These are phyloP conservation scores for Jaminaea rosea DNA, from an alignment of 1,284 basidiomycete genomes.

Conservation along the genomic window DNA sequence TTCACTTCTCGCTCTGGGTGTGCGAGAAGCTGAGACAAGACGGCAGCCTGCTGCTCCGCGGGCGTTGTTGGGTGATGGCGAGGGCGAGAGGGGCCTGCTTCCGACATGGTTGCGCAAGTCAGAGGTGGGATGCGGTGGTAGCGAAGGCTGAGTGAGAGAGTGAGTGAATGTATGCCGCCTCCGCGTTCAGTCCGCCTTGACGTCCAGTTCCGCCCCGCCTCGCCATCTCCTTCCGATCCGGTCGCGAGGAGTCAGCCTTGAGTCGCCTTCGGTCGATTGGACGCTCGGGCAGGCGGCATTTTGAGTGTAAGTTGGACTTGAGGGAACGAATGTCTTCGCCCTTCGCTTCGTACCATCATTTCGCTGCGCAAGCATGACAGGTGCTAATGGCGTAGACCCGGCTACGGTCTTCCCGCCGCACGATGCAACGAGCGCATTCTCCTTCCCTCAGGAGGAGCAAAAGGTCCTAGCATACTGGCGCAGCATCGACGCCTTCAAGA, in stretches of 20 bases:
- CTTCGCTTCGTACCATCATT: too few relatives aligned
- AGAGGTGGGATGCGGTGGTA: background rate
- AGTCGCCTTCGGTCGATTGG: too few relatives aligned
- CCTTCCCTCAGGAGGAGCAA: slow-evolving; percentile 84
- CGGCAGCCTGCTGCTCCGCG: slow-evolving; percentile 32
- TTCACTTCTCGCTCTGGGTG: slow-evolving; percentile 29
- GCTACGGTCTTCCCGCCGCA: slow-evolving; percentile 6
- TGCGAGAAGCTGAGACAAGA: slow-evolving; percentile 32
- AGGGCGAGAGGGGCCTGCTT: background rate
- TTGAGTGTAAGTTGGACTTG: too few relatives aligned
- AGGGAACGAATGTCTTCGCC: too few relatives aligned
- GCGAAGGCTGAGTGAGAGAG: background rate
- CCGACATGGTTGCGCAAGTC: background rate
- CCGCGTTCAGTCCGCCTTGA: too few relatives aligned
- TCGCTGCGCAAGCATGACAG: too few relatives aligned
- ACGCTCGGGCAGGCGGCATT: too few relatives aligned
- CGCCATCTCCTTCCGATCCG: too few relatives aligned
- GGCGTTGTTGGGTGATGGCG: slow-evolving; percentile 7
- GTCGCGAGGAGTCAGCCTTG: too few relatives aligned
- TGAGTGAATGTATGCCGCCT: too few relatives aligned
- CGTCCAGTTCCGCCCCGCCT: too few relatives aligned
- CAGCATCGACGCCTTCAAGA: slow-evolving; percentile 95
- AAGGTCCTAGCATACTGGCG: slow-evolving; percentile 87
- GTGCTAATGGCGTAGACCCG: too few relatives aligned
- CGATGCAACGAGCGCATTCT: slow-evolving; percentile 62